Conservation (phyloP, 129 eudicot species). For the Centaurea solstitialis region DNA sequence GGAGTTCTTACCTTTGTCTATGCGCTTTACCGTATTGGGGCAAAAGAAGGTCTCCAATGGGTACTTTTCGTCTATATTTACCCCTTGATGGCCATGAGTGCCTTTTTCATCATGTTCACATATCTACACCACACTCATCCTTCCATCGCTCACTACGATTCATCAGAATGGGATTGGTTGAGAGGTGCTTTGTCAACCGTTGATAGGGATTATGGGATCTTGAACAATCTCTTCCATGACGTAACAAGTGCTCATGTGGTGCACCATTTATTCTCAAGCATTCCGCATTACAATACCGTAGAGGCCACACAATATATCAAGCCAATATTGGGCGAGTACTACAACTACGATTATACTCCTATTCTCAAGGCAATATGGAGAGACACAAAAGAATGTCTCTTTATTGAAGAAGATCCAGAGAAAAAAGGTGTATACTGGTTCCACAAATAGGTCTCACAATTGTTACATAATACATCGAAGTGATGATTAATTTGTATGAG, state of each 20-base stretch:
- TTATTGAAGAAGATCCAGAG: too few species aligned
- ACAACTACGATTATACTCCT: background rate
- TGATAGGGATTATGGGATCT: slow-evolving; percentile 37
- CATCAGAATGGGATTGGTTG: slow-evolving; percentile 44
- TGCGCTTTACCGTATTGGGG: background rate
- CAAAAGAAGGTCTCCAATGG: background rate
- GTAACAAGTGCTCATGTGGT: slow-evolving; percentile 32
- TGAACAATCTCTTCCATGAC: slow-evolving; percentile 27
- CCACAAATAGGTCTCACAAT: background rate
- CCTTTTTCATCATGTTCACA: slow-evolving; percentile 23
- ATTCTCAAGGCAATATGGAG: too few species aligned
- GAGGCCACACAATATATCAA: slow-evolving; percentile 40
- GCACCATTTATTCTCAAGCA: slow-evolving; percentile 40
- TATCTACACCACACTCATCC: slow-evolving; percentile 35
- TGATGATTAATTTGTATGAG: background rate
- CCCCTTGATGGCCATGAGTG: background rate
- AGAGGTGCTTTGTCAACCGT: slow-evolving; percentile 41
- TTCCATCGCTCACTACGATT: slow-evolving; percentile 32
- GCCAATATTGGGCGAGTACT: slow-evolving; percentile 35
- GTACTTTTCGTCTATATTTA: too few species aligned
- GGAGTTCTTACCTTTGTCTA: slow-evolving; percentile 24
- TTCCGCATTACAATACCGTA: slow-evolving; percentile 41
- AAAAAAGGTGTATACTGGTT: slow-evolving; percentile 39
- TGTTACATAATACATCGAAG: background rate
- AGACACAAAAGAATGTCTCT: too few species aligned